phyloP scores from a whole-genome alignment of 2,329 filamentous ascomycete species.

The Trematosphaeria pertusa region DNA sequence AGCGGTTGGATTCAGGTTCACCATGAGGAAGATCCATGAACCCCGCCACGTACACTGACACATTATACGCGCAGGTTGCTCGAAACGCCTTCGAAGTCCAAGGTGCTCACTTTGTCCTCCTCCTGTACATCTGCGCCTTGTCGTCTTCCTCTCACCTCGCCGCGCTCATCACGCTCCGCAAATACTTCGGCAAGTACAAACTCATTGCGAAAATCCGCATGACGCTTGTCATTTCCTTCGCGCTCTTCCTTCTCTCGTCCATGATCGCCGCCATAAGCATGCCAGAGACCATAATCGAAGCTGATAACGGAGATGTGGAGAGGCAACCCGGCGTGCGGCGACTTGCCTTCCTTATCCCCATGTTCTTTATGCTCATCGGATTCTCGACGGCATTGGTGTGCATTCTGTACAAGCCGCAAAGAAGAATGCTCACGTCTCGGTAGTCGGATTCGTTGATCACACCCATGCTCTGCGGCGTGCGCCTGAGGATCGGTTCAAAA shows the following conservation, averaged over 20 bases:
- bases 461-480: constrained; percentile 9
- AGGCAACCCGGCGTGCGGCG: constrained; percentile 25
- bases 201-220: constrained; percentile 38
- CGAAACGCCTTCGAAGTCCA: constrained; percentile 34
- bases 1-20: constrained; percentile 40
- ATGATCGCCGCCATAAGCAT: constrained; percentile 35
- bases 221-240: constrained; percentile 34
- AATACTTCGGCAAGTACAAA: constrained; percentile 38
- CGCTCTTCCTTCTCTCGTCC: constrained; percentile 32
- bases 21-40: not conserved
- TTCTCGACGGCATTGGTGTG: constrained; percentile 38
- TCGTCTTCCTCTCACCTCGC: constrained; percentile 42
- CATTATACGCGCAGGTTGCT: constrained; percentile 22
- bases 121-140: constrained; percentile 40
- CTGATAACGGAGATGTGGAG: constrained; percentile 6
- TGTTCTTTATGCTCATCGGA: constrained; percentile 35
- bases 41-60: not conserved
- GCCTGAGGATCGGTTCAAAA: constrained; percentile 13
- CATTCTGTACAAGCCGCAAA: constrained; percentile 31
- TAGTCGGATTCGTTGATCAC: constrained; percentile 7
- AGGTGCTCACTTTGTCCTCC: constrained; percentile 39
- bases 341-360: constrained; percentile 30
- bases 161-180: constrained; percentile 39
- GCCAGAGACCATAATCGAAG: constrained; percentile 14
- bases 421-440: constrained; percentile 6